phyloP scores from a whole-genome alignment of 169 alveolate genomes.

The Plasmodium coatneyi region DNA sequence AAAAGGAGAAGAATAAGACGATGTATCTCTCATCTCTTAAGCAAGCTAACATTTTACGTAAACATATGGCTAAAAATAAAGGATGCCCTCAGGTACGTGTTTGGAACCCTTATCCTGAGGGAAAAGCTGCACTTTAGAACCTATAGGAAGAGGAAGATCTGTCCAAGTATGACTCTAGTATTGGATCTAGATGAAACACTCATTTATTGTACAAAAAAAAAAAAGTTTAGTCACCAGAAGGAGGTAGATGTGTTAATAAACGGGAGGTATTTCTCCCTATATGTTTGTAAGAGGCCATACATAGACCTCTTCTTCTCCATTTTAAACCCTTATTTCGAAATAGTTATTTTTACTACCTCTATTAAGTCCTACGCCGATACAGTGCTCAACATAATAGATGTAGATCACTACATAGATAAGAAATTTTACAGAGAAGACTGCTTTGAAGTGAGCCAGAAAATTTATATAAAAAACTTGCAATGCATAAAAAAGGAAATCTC shows the following conservation, averaged over 20 bases:
- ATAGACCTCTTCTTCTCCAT: conserved; percentile 77
- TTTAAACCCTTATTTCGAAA: conserved; percentile 76
- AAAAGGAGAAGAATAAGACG: conserved; percentile 34
- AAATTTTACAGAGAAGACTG: conserved; percentile 81
- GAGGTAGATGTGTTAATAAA: conserved; percentile 70
- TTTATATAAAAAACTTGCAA: conserved; percentile 70
- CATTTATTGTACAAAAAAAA: conserved; percentile 67
- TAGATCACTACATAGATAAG: conserved; percentile 79
- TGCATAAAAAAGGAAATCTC: conserved; percentile 78
- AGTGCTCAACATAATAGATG: conserved; percentile 72
- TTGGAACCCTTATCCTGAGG: conserved; percentile 3
- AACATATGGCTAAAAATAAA: conserved; percentile 44
- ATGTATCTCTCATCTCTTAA: conserved; percentile 42
- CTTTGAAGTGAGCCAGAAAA: conserved; percentile 44
- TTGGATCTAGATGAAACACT: conserved; percentile 84
- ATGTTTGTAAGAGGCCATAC: conserved; percentile 80
- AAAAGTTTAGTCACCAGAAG: conserved; percentile 39
- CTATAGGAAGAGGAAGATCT: conserved; percentile 34
- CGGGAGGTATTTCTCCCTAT: conserved; percentile 66
- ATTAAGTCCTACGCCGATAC: conserved; percentile 78
- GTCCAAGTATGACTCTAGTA: conserved; percentile 78
- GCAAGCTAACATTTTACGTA: conserved; percentile 18
- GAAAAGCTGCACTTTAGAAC: conserved; percentile 15
- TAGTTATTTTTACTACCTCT: conserved; percentile 77
- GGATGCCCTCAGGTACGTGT: conserved; percentile 7